phyloP scores from a whole-genome alignment of 331 rosid species.

The Cydonia oblonga region DNA sequence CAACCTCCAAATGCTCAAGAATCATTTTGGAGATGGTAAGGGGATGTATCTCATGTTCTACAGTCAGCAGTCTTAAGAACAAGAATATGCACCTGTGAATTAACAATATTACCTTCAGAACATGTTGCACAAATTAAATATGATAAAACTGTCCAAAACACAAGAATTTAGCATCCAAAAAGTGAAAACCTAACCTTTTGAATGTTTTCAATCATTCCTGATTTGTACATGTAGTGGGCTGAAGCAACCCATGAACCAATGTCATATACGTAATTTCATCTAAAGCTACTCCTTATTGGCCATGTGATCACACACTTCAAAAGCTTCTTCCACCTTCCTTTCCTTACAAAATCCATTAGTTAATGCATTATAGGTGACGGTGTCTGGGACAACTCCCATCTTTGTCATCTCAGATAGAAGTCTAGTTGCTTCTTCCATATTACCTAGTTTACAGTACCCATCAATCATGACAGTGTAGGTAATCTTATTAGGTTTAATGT shows the following conservation, averaged over 20 bases:
- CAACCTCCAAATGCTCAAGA: not conserved
- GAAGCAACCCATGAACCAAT: conserved; percentile 32
- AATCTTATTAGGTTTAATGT: conserved; percentile 47
- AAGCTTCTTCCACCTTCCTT: conserved; percentile 35
- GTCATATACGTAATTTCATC: conserved; percentile 43
- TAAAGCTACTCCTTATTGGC: conserved; percentile 25
- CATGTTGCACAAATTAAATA: not conserved
- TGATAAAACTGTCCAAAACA: not conserved
- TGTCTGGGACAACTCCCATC: conserved; percentile 60
- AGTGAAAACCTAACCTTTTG: not conserved
- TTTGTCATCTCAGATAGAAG: conserved; percentile 47
- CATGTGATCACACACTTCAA: conserved; percentile 29
- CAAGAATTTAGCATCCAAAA: not conserved
- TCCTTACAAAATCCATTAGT: conserved; percentile 47
- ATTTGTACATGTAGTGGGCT: conserved; percentile 21
- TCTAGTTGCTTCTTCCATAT: conserved; percentile 45
- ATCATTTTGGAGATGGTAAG: not conserved
- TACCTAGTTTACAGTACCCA: conserved; percentile 58
- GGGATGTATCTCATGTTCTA: not conserved
- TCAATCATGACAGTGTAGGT: conserved; percentile 65
- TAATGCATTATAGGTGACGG: conserved; percentile 44
- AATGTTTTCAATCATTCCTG: conserved; percentile 23
- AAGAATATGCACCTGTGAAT: not conserved
- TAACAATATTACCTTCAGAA: not conserved
- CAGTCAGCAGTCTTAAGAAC: not conserved